Evolutionary conservation across 148 eudicot genomes (phyloP).

Genomic region (Pharnaceum exiguum): DNA sequence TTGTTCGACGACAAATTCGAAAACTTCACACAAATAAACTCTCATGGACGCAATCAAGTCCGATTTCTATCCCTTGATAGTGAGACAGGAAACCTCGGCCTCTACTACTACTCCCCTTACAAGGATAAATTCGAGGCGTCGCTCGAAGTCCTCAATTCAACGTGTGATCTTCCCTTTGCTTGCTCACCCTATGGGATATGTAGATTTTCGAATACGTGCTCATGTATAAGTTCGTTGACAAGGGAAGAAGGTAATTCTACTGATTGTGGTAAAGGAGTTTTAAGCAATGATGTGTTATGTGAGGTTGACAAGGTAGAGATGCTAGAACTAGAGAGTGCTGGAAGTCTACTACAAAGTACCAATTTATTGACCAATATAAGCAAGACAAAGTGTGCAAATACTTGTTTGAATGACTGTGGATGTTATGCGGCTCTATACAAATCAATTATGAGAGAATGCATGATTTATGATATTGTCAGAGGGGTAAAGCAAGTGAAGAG

Average conservation of each 20-base stretch:
- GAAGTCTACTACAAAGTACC: slow-evolving; percentile 36
- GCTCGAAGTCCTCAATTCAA: slow-evolving; percentile 47
- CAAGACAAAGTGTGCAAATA: slow-evolving; percentile 36
- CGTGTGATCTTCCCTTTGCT: slow-evolving; percentile 78
- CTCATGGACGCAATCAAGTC: slow-evolving; percentile 30
- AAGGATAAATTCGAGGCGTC: slow-evolving; percentile 55
- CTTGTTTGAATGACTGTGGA: slow-evolving; percentile 57
- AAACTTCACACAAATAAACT: slow-evolving; percentile 46
- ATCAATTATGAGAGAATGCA: slow-evolving; percentile 30
- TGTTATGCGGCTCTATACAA: slow-evolving; percentile 64
- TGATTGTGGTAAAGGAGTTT: slow-evolving; percentile 30
- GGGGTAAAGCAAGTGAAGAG: slow-evolving; percentile 53
- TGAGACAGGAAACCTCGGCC: slow-evolving; percentile 64
- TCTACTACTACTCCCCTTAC: slow-evolving; percentile 52
- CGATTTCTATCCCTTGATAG: slow-evolving; percentile 58
- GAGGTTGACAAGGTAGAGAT: slow-evolving; percentile 37
- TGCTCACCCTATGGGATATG: slow-evolving; percentile 73
- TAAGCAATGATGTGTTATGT: slow-evolving; percentile 29
- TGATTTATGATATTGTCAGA: slow-evolving; percentile 44
- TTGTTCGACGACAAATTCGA: slow-evolving; percentile 43
- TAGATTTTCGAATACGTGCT: slow-evolving; percentile 53
- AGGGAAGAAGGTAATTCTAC: slow-evolving; percentile 17
- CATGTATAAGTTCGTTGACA: slow-evolving; percentile 40
- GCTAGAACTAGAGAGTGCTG: slow-evolving; percentile 55
- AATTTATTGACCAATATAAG: slow-evolving; percentile 18